phyloP scores from a whole-genome alignment of 2,329 filamentous ascomycete genomes.

The Dothidotthia symphoricarpi region DNA sequence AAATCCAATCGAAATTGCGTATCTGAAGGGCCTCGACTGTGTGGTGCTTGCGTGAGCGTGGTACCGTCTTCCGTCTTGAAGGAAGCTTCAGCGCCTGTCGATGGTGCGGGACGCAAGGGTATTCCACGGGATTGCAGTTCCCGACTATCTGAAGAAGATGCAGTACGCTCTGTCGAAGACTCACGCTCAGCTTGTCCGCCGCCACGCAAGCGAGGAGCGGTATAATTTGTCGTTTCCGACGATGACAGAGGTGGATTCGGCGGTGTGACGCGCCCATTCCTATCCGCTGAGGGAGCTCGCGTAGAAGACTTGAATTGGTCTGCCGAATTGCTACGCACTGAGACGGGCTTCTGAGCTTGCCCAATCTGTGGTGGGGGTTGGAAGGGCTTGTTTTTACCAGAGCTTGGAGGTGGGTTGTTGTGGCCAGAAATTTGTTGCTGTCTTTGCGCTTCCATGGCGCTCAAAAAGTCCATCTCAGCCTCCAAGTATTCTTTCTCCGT shows the following conservation, averaged over 20 bases:
- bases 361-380: constrained; percentile 25
- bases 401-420: constrained; percentile 26
- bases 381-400: constrained; percentile 28
- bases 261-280: constrained; percentile 35
- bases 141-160: constrained; percentile 32
- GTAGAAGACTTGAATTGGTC: constrained; percentile 30
- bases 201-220: constrained; percentile 19
- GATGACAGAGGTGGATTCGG: constrained; percentile 24
- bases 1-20: constrained; percentile 37
- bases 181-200: constrained; percentile 25
- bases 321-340: constrained; percentile 31
- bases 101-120: constrained; percentile 26
- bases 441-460: constrained; percentile 18
- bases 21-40: constrained; percentile 32
- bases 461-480: constrained; percentile 35
- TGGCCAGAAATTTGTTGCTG: constrained; percentile 21
- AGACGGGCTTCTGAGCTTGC: constrained; percentile 25
- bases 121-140: constrained; percentile 24
- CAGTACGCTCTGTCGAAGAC: constrained; percentile 29
- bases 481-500: constrained; percentile 70
- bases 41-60: constrained; percentile 37
- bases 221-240: constrained; percentile 24
- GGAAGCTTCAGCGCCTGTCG: constrained; percentile 22
- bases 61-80: constrained; percentile 33
- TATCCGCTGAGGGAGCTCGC: constrained; percentile 33